Conservation (phyloP, 352 stramenopile species). For the Thalassiosira hispida region DNA sequence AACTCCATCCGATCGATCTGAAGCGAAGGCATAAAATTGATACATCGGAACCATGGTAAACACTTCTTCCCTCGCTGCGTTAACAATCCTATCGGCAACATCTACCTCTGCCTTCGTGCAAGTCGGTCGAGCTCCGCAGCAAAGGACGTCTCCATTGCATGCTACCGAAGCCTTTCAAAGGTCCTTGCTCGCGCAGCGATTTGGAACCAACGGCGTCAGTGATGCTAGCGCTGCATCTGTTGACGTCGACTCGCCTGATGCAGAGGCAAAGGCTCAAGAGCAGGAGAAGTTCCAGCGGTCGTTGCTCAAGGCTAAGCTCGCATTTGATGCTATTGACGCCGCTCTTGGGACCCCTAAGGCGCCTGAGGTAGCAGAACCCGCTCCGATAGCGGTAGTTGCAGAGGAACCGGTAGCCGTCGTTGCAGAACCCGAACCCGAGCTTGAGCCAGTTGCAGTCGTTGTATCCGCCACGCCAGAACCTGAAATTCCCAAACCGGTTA, state of each 20-base stretch:
- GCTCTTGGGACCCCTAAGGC: neutral
- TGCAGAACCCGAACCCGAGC: neutral
- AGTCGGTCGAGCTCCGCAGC: neutral
- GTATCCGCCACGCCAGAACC: neutral
- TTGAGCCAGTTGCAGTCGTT: neutral
- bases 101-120: neutral
- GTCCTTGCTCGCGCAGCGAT: conserved; percentile 17
- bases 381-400: neutral
- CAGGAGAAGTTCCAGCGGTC: conserved; percentile 29
- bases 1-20: conserved; percentile 47
- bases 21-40: conserved; percentile 5
- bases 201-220: neutral
- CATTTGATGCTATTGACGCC: conserved; percentile 20
- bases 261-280: neutral
- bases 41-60: too few species aligned
- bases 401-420: conserved; percentile 1
- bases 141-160: conserved; percentile 2
- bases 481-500: conserved; percentile 5
- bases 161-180: conserved; percentile 20
- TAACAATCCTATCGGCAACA: conserved; percentile 9
- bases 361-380: neutral
- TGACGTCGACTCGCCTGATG: neutral
- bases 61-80: neutral
- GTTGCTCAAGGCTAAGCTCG: conserved; percentile 20
- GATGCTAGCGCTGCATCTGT: neutral